Percentiles rank a stretch among this genome's conserved stretches.
Conservation (phyloP, 176 grass and related monocot species). For the Musa troglodytarum region DNA sequence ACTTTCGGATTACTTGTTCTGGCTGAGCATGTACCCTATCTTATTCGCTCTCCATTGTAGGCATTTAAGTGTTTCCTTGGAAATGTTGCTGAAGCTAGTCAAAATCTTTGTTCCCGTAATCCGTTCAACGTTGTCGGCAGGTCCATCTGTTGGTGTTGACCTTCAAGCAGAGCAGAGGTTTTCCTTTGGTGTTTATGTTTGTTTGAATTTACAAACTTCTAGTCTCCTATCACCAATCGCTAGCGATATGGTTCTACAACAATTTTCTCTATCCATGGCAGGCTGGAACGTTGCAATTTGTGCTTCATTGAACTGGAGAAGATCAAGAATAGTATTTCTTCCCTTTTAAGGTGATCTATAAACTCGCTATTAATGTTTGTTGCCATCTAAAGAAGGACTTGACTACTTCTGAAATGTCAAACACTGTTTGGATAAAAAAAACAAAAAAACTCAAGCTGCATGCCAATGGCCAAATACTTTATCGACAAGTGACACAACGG, state of each 20-base stretch:
- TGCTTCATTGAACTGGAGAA: slow-evolving; percentile 97
- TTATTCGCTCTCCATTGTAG: slow-evolving; percentile 18
- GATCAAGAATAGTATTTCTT: slow-evolving; percentile 60
- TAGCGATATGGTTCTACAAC: neutral
- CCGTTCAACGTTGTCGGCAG: slow-evolving; percentile 67
- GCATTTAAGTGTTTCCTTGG: slow-evolving; percentile 57
- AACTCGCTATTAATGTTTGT: neutral
- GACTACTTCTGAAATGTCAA: neutral
- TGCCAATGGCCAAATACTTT: neutral
- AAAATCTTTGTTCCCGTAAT: slow-evolving; percentile 81
- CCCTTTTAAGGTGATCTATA: slow-evolving; percentile 38
- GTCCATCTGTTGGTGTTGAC: slow-evolving; percentile 84
- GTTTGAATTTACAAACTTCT: neutral
- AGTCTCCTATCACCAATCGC: neutral
- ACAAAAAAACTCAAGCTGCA: neutral
- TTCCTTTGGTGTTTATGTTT: neutral
- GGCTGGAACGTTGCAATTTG: slow-evolving; percentile 86
- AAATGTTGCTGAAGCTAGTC: slow-evolving; percentile 80
- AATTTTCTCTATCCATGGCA: slow-evolving; percentile 32
- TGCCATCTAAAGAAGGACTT: neutral
- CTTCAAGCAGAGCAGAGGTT: slow-evolving; percentile 97
- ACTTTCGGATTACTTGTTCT: too few species aligned
- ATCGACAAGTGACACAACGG: neutral
- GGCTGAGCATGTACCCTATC: too few species aligned
- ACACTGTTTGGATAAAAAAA: neutral